These are phyloP conservation scores for Trichophyton benhamiae DNA, from an alignment of 2,329 filamentous ascomycete genomes.

Conservation along the genomic window DNA sequence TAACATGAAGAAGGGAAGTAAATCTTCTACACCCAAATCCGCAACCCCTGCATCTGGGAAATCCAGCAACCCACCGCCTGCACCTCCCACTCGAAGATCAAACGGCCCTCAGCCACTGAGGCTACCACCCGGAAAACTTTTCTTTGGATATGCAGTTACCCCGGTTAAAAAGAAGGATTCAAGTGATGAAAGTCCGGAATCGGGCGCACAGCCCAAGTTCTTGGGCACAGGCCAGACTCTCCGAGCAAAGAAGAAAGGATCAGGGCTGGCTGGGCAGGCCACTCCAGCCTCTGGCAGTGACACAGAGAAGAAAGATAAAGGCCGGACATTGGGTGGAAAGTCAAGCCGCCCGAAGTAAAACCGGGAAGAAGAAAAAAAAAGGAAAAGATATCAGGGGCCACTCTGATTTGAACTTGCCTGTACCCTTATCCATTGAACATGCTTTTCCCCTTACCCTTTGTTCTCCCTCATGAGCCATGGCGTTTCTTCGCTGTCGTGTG, in stretches of 20 bases:
- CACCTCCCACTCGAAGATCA: conserved; percentile 37
- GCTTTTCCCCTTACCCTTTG: neutral
- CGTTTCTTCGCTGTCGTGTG: no score
- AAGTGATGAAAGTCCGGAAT: conserved; percentile 38
- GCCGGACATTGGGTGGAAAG: neutral
- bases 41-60: conserved; percentile 56
- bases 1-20: conserved; percentile 69
- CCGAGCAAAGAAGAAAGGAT: conserved; percentile 52
- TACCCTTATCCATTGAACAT: neutral
- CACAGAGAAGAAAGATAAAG: conserved; percentile 17
- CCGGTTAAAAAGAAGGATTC: conserved; percentile 70
- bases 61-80: conserved; percentile 34
- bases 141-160: conserved; percentile 91
- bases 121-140: conserved; percentile 76
- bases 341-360: neutral
- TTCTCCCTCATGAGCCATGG: no score
- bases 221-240: conserved; percentile 75
- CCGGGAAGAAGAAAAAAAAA: neutral
- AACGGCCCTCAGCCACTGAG: conserved; percentile 81
- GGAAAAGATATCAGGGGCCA: neutral
- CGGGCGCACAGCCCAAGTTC: conserved; percentile 62
- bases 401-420: neutral
- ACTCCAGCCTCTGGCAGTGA: conserved; percentile 30
- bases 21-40: conserved; percentile 58
- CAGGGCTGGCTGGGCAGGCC: conserved; percentile 10